Evolutionary conservation across 1,139 yeast genomes (phyloP).

Genomic region (Spencermartinsiella ligniputridi): DNA sequence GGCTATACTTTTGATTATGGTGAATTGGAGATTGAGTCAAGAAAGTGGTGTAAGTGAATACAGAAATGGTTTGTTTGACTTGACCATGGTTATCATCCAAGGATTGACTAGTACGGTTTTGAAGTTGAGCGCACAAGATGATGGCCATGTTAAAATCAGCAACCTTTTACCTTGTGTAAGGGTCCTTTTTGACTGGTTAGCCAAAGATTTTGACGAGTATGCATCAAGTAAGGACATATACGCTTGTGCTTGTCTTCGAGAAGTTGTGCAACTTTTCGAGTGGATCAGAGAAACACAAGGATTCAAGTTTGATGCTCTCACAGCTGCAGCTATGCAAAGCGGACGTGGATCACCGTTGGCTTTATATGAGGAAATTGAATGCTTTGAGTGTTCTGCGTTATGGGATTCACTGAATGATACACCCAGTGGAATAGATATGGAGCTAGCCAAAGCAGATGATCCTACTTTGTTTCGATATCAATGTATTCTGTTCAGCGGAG

Average conservation of each 20-base stretch:
- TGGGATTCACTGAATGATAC: constrained; percentile 14
- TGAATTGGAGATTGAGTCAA: background rate
- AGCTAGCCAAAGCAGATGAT: background rate
- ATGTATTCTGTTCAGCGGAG: constrained; percentile 12
- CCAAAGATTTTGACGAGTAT: background rate
- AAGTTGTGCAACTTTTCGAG: constrained; percentile 3
- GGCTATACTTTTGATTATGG: background rate
- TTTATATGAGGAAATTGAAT: constrained; percentile 10
- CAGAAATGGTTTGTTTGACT: background rate
- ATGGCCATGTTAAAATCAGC: background rate
- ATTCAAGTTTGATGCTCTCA: constrained; percentile 7
- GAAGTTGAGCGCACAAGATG: background rate
- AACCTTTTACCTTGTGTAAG: constrained; percentile 3
- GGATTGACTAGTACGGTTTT: background rate
- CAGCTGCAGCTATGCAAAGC: constrained; percentile 7
- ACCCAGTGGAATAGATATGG: constrained; percentile 15
- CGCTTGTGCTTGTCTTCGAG: background rate
- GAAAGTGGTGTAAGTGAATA: background rate
- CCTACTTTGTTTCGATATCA: constrained; percentile 7
- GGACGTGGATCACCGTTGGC: constrained; percentile 6
- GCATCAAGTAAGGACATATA: background rate
- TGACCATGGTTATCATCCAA: background rate
- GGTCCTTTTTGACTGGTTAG: constrained; percentile 5
- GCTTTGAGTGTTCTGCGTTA: constrained; percentile 8
- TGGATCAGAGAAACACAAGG: background rate